Evolutionary conservation across 2,329 filamentous ascomycete genomes (phyloP).

Genomic region (Colletotrichum sublineola): DNA sequence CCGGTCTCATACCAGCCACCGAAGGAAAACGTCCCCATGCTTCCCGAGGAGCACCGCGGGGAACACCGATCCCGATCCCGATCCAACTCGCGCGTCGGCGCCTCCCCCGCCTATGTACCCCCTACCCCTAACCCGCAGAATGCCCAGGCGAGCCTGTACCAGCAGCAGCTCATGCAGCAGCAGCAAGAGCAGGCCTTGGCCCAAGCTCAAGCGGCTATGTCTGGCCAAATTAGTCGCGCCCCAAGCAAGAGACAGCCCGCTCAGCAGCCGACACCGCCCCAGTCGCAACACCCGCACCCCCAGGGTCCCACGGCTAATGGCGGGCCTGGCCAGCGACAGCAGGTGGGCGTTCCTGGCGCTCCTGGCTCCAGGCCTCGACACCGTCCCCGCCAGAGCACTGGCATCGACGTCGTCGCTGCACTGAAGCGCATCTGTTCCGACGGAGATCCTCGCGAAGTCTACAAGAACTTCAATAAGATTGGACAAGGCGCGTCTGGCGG

Average conservation of each 20-base stretch:
- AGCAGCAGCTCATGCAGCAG: slow-evolving; percentile 78
- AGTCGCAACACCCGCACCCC: slow-evolving; percentile 59
- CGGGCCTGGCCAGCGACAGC: slow-evolving; percentile 53
- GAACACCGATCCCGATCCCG: slow-evolving; percentile 69
- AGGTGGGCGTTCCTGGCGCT: slow-evolving; percentile 50
- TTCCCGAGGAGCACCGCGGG: slow-evolving; percentile 73
- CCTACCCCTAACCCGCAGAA: slow-evolving; percentile 57
- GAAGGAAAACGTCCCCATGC: slow-evolving; percentile 70
- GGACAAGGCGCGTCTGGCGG: slow-evolving; percentile 97
- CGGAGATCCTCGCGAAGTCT: slow-evolving; percentile 89
- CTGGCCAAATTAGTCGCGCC: slow-evolving; percentile 77
- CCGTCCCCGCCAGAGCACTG: slow-evolving; percentile 82
- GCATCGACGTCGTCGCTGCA: slow-evolving; percentile 84
- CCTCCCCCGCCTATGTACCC: slow-evolving; percentile 62
- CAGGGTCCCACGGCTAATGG: slow-evolving; percentile 46
- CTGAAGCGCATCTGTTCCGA: slow-evolving; percentile 91
- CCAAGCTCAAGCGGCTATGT: slow-evolving; percentile 82
- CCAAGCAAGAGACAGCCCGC: slow-evolving; percentile 77
- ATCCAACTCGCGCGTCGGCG: slow-evolving; percentile 75
- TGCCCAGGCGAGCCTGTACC: slow-evolving; percentile 64
- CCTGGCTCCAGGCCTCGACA: slow-evolving; percentile 76
- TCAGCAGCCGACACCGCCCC: slow-evolving; percentile 63
- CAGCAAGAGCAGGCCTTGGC: slow-evolving; percentile 89
- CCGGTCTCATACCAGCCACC: slow-evolving; percentile 60
- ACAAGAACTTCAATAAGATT: slow-evolving; percentile 91